Evolutionary conservation across 805 yeast genomes (phyloP), one percentile per base, ranked within the genome.

Genomic region (Nakazawaea pomicola): DNA sequence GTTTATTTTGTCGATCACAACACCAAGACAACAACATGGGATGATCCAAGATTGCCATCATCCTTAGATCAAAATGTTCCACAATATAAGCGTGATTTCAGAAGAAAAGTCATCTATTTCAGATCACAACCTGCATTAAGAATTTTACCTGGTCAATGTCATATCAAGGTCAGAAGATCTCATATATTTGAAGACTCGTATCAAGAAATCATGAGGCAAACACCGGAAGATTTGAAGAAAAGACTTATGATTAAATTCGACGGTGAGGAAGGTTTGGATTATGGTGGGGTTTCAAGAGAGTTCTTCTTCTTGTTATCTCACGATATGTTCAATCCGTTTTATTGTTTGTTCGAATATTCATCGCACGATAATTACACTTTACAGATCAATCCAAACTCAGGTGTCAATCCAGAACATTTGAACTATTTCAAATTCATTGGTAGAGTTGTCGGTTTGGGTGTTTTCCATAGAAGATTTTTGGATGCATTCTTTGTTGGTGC

Each of bases 11-110:
- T 93, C 50, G 99, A 93, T 64, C 99, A 93, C 70, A 93, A 93
- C 66, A 93, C 99, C 24, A 93, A 93, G 68, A 93, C 99, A 0
- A 93, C 99, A 0, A 93, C 99, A 1, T 93, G 99, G 99, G 99
- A 93, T 65, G 99, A 93, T 61, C 99, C 99, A 49, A 81, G 99
- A 59, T 74, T 93, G 60, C 99, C 99, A 39, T 88, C 97, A 5
- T 86, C 96, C 7, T 70, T 93, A 53, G 99, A 93, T 63, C 98
- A 93, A 67, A 91, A 91, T 53, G 99, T 93, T 54, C 99, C 99
- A 17, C 98, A 93, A 67, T 93, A 93, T 65, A 93, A 93, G 75
- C 91, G 99, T 70, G 99, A 93, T 64, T 93, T 93, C 68, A 78
- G 99, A 67, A 81, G 99, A 67, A 93, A 93, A 68, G 87, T 93